These are phyloP conservation scores for Alternaria angustiovoidea DNA, from an alignment of 2,329 filamentous ascomycete genomes.

Conservation along the genomic window DNA sequence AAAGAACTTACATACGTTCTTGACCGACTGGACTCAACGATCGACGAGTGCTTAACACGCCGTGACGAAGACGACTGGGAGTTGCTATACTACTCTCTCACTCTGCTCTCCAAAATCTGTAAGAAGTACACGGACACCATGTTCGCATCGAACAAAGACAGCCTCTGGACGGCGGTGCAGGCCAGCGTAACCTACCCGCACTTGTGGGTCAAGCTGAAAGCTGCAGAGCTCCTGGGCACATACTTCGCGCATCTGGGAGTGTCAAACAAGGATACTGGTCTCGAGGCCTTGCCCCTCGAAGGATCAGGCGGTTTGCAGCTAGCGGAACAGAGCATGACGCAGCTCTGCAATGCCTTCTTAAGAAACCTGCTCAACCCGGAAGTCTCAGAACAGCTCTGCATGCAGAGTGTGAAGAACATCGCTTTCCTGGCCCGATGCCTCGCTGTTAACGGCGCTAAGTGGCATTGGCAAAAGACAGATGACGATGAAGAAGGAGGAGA, in stretches of 20 bases:
- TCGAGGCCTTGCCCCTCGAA: conserved; percentile 66
- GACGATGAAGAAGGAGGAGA: conserved; percentile 52
- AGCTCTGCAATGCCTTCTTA: conserved; percentile 65
- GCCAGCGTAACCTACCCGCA: conserved; percentile 76
- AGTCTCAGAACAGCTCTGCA: conserved; percentile 76
- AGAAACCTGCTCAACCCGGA: conserved; percentile 68
- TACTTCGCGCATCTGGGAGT: conserved; percentile 82
- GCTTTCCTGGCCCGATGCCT: conserved; percentile 78
- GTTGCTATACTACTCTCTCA: conserved; percentile 76
- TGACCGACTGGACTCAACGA: conserved; percentile 59
- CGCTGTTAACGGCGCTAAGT: conserved; percentile 64
- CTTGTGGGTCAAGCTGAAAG: conserved; percentile 76
- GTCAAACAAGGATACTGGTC: conserved; percentile 63
- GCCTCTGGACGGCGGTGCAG: conserved; percentile 76
- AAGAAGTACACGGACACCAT: conserved; percentile 70
- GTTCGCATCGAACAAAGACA: conserved; percentile 66
- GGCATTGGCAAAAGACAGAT: conserved; percentile 54
- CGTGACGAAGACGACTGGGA: conserved; percentile 71
- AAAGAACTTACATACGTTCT: conserved; percentile 72
- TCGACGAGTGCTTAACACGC: conserved; percentile 59
- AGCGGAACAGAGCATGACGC: conserved; percentile 68
- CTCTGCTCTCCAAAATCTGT: conserved; percentile 72
- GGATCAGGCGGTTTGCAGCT: conserved; percentile 77
- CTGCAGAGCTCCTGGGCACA: conserved; percentile 76
- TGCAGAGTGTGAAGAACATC: conserved; percentile 80